Evolutionary conservation across 2,329 filamentous ascomycete species (phyloP).

Genomic region (Pseudocercospora vitis): DNA sequence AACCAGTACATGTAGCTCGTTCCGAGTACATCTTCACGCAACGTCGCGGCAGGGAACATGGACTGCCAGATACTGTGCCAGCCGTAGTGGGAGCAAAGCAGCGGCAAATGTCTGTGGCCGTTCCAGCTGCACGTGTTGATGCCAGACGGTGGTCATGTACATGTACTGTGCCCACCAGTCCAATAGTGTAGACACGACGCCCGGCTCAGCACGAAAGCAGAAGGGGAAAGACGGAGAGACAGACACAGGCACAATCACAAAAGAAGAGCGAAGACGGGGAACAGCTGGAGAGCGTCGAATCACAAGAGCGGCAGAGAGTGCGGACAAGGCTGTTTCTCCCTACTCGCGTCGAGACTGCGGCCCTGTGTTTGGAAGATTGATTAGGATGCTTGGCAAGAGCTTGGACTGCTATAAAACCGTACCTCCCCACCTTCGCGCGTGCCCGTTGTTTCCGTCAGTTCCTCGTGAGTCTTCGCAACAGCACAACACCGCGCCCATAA

Average conservation of each 20-base stretch:
- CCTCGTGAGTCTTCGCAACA: conserved; percentile 6
- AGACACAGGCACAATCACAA: background rate
- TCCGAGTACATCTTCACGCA: background rate
- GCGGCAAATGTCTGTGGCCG: too few species aligned
- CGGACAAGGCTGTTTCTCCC: conserved; percentile 2
- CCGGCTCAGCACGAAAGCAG: background rate
- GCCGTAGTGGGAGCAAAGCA: too few species aligned
- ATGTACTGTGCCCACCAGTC: too few species aligned
- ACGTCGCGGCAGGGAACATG: background rate
- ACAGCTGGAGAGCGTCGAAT: conserved; percentile 3
- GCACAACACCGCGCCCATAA: conserved; percentile 12
- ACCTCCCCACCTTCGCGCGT: conserved; percentile 13
- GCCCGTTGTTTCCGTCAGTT: conserved; percentile 5
- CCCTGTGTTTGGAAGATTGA: conserved; percentile 10
- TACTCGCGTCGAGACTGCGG: background rate
- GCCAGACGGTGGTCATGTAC: too few species aligned
- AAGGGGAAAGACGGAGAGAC: background rate
- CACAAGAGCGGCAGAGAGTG: conserved; percentile 5
- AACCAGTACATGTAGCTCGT: background rate
- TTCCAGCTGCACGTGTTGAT: too few species aligned
- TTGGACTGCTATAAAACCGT: conserved; percentile 10
- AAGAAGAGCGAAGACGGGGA: background rate
- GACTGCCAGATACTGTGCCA: too few species aligned
- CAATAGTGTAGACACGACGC: too few species aligned
- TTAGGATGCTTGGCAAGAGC: conserved; percentile 12